These are phyloP conservation scores for Penicillium sp. DNA, from an alignment of 2,329 filamentous ascomycete species.

Conservation along the genomic window DNA sequence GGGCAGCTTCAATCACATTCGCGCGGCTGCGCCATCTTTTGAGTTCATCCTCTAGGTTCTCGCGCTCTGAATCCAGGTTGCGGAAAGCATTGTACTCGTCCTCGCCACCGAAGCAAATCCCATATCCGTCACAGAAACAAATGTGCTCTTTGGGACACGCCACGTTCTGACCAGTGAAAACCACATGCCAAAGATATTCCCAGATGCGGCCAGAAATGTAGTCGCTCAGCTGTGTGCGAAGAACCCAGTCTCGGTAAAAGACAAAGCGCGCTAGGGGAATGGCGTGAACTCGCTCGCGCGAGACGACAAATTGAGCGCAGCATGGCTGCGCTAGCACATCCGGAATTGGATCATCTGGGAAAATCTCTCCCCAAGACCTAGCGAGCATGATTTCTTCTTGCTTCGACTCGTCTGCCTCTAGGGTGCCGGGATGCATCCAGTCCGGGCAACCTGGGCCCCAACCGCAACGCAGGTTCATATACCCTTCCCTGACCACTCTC, in stretches of 20 bases:
- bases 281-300: conserved; percentile 59
- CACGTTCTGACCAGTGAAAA: conserved; percentile 58
- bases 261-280: conserved; percentile 60
- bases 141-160: conserved; percentile 56
- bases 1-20: conserved; percentile 36
- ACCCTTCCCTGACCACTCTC: conserved; percentile 58
- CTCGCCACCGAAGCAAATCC: conserved; percentile 63
- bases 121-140: conserved; percentile 69
- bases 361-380: conserved; percentile 54
- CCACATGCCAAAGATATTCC: conserved; percentile 68
- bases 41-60: conserved; percentile 43
- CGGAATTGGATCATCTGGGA: conserved; percentile 50
- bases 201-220: conserved; percentile 64
- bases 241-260: conserved; percentile 65
- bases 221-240: conserved; percentile 61
- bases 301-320: conserved; percentile 68
- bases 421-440: conserved; percentile 58
- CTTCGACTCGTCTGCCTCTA: conserved; percentile 47
- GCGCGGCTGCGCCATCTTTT: conserved; percentile 48
- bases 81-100: conserved; percentile 56
- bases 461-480: conserved; percentile 65
- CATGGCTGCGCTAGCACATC: conserved; percentile 64
- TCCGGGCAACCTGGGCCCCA: conserved; percentile 64
- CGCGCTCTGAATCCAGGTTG: conserved; percentile 49
- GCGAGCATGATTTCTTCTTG: conserved; percentile 54